Percentiles rank a stretch among this genome's conserved stretches.
phyloP scores from a whole-genome alignment of 2,329 filamentous ascomycete genomes.

The Epicoccum nigrum region DNA sequence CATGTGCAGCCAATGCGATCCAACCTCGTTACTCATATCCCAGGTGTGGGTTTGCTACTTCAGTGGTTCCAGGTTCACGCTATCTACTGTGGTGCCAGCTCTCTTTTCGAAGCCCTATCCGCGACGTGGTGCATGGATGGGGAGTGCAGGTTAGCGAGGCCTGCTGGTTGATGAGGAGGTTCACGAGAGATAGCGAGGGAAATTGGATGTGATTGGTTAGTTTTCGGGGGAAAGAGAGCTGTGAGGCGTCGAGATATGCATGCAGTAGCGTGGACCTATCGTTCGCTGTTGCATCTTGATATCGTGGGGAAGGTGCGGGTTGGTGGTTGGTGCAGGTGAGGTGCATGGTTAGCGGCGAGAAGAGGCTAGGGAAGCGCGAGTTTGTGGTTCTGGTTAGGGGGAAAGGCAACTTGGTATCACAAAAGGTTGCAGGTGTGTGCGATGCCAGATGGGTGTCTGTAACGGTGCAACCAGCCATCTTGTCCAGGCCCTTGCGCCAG shows the following conservation, averaged over 20 bases:
- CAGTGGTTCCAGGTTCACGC: no score
- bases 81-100: no score
- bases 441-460: no score
- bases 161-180: not conserved
- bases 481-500: no score
- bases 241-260: slow-evolving; percentile 14
- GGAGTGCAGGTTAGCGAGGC: not conserved
- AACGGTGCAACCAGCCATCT: no score
- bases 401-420: no score
- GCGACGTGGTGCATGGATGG: not conserved
- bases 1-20: not conserved
- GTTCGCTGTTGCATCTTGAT: slow-evolving; percentile 6
- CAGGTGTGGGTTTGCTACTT: no score
- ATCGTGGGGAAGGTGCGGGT: slow-evolving; percentile 16
- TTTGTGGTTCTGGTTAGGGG: no score
- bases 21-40: no score
- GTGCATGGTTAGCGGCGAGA: slow-evolving; percentile 4
- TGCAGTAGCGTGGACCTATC: slow-evolving; percentile 15
- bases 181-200: slow-evolving; percentile 7
- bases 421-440: no score
- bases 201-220: slow-evolving; percentile 4
- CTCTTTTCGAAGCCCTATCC: no score
- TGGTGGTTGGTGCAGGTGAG: slow-evolving; percentile 17
- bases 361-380: no score
- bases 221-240: not conserved